Conservation (phyloP, 2,329 filamentous ascomycete species). For the Berkeleyomyces basicola region DNA sequence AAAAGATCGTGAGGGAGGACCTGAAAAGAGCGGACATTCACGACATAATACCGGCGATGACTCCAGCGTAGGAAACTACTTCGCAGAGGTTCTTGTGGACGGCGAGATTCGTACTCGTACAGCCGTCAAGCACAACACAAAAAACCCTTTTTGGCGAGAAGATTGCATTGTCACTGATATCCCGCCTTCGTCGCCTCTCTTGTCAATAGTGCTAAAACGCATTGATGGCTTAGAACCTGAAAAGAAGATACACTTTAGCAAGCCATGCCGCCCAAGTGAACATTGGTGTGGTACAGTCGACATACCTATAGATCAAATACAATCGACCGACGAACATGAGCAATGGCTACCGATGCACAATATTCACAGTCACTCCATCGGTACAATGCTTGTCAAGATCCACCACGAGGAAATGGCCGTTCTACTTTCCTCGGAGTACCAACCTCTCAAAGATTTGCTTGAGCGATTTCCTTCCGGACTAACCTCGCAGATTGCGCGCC, state of each 20-base stretch:
- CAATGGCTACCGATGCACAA: conserved; percentile 78
- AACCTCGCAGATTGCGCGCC: conserved; percentile 67
- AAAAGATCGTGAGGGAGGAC: conserved; percentile 21
- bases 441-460: conserved; percentile 63
- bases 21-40: conserved; percentile 4
- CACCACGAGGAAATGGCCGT: conserved; percentile 81
- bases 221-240: conserved; percentile 29
- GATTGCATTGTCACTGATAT: conserved; percentile 63
- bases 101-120: conserved; percentile 65
- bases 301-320: conserved; percentile 61
- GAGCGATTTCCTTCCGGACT: conserved; percentile 72
- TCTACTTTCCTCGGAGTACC: conserved; percentile 71
- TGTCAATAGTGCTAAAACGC: conserved; percentile 57
- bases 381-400: conserved; percentile 70
- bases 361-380: conserved; percentile 56
- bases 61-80: conserved; percentile 47
- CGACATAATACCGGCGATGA: conserved; percentile 22
- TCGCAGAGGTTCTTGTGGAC: conserved; percentile 65
- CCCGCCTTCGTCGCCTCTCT: conserved; percentile 48
- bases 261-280: conserved; percentile 26
- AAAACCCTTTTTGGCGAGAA: conserved; percentile 68
- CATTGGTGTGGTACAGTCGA: conserved; percentile 57
- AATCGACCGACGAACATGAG: conserved; percentile 61
- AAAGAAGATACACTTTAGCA: conserved; percentile 11
- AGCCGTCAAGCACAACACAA: conserved; percentile 51